These are phyloP conservation scores for Nothomitra cinnamomea DNA, from an alignment of 2,329 filamentous ascomycete species.

Conservation along the genomic window DNA sequence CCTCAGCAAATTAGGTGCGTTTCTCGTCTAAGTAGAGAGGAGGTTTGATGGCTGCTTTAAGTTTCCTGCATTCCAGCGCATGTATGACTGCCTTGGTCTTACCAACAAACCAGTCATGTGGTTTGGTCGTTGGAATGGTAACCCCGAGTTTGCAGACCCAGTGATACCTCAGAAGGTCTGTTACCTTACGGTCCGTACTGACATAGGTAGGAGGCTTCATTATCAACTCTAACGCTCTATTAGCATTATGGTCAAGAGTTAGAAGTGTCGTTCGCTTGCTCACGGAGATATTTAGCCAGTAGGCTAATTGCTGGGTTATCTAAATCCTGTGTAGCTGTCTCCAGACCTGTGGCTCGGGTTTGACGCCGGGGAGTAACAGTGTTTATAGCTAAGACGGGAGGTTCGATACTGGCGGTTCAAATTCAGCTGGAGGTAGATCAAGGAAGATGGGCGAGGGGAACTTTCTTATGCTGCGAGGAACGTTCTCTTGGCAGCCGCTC, in stretches of 20 bases:
- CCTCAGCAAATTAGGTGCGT: not conserved
- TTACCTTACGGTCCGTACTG: not conserved
- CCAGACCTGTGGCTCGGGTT: not conserved
- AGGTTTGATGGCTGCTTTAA: no score
- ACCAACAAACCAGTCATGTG: not conserved
- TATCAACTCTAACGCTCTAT: not conserved
- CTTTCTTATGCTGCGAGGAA: not conserved
- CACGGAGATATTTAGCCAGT: no score
- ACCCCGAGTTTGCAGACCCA: not conserved
- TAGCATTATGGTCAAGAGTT: not conserved
- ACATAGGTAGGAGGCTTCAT: not conserved
- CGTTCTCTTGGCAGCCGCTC: no score
- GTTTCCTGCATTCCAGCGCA: no score
- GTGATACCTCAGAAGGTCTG: no score
- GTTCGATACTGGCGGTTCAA: constrained; percentile 1
- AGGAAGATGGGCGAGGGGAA: no score
- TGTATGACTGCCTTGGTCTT: not conserved
- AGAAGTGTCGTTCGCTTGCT: no score
- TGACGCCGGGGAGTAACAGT: not conserved
- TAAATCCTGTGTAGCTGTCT: no score
- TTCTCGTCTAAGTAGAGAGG: no score
- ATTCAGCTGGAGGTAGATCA: no score
- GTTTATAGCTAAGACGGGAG: not conserved
- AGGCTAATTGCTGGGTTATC: no score
- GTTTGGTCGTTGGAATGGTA: not conserved